Evolutionary conservation across 148 eudicot genomes (phyloP).

Genomic region (Euryodendron excelsum): DNA sequence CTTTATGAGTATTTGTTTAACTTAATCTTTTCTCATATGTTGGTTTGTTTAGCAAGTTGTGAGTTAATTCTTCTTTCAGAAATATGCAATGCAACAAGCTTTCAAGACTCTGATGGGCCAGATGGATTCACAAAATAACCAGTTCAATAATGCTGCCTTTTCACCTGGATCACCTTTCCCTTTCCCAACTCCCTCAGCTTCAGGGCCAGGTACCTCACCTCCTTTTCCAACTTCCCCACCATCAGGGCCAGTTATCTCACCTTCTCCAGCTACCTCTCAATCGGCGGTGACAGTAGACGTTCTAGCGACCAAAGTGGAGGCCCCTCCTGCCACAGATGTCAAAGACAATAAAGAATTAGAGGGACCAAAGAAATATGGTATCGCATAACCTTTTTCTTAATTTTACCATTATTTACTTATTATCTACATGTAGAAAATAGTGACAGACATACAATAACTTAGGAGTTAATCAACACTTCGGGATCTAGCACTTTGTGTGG

Average conservation of each 20-base stretch:
- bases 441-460: neutral
- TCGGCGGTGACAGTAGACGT: slow-evolving; percentile 53
- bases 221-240: slow-evolving; percentile 22
- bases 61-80: slow-evolving; percentile 47
- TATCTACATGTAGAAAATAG: too few relatives aligned
- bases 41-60: neutral
- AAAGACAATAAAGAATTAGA: slow-evolving; percentile 40
- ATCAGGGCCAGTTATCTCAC: slow-evolving; percentile 32
- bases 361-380: slow-evolving; percentile 64
- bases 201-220: slow-evolving; percentile 36
- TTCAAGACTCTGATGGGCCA: slow-evolving; percentile 74
- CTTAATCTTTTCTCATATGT: neutral
- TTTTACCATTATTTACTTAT: neutral
- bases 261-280: slow-evolving; percentile 48
- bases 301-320: slow-evolving; percentile 46
- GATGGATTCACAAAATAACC: slow-evolving; percentile 80
- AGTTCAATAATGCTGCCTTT: slow-evolving; percentile 62
- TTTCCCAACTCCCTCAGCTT: slow-evolving; percentile 49
- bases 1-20: neutral
- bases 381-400: neutral
- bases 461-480: neutral
- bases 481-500: neutral
- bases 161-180: slow-evolving; percentile 68
- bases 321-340: slow-evolving; percentile 33
- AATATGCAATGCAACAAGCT: slow-evolving; percentile 93